Conservation (phyloP, 2,329 filamentous ascomycete genomes). For the Claviceps sp. region DNA sequence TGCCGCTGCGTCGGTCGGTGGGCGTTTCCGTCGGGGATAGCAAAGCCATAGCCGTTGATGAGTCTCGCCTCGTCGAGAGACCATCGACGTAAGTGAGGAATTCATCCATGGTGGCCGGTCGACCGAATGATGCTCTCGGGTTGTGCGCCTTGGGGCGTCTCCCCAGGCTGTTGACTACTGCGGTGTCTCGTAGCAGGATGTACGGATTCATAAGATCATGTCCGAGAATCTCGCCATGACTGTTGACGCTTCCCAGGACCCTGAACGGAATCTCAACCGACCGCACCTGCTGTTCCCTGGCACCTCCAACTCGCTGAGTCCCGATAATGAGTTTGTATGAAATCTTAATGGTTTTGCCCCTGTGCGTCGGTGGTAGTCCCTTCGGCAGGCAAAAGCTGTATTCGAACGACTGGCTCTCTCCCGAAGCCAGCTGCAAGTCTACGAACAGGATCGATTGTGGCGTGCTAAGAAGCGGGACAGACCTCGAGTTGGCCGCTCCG, state of each 20-base stretch:
- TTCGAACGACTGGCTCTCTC: conserved; percentile 76
- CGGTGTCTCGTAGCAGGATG: conserved; percentile 74
- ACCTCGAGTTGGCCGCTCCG: conserved; percentile 69
- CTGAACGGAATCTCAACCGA: conserved; percentile 90
- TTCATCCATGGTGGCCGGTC: conserved; percentile 40
- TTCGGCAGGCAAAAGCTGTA: conserved; percentile 78
- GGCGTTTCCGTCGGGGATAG: conserved; percentile 56
- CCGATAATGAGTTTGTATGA: conserved; percentile 83
- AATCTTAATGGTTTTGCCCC: conserved; percentile 88
- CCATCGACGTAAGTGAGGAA: conserved; percentile 69
- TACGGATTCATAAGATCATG: conserved; percentile 94
- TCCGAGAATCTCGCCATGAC: conserved; percentile 73
- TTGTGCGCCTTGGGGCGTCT: conserved; percentile 15
- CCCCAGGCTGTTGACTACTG: conserved; percentile 41
- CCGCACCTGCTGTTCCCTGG: conserved; percentile 68
- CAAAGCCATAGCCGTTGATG: conserved; percentile 43
- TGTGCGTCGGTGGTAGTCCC: conserved; percentile 81
- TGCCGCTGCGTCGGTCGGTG: conserved; percentile 39
- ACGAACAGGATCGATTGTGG: conserved; percentile 95
- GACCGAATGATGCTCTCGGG: conserved; percentile 15
- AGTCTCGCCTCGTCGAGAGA: conserved; percentile 47
- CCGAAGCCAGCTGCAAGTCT: conserved; percentile 73
- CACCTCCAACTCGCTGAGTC: conserved; percentile 70
- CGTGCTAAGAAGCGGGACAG: conserved; percentile 83
- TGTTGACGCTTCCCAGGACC: conserved; percentile 84